Evolutionary conservation across 257 asterid genomes (phyloP), one percentile per base, ranked within the genome.

Genomic region (Solanum pennellii): DNA sequence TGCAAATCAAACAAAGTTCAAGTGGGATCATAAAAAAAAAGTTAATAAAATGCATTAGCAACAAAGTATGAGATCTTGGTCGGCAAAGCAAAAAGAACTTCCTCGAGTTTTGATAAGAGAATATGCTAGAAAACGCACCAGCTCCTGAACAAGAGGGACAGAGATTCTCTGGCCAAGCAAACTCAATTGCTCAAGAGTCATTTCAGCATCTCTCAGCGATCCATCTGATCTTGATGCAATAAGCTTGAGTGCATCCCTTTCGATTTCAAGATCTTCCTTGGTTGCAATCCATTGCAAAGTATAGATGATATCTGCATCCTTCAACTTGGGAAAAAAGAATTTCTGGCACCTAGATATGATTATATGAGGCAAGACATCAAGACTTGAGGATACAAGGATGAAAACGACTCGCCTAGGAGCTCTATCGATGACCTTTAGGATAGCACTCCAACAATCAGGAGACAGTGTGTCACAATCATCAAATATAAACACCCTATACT

Each of bases 151-250:
- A 86, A 93, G 90, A 84, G 96, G 90, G 52, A 93, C 92, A 41
- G 98, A 92, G 86, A 96, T 91, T 90, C 91, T 94, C 93, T 91
- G 95, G 76, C 99, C 99, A 7, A 96, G 94, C 88, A 96, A 92
- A 88, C 98, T 93, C 92, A 96, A 84, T 85, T 96, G 98, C 74
- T 95, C 99, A 73, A 96, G 91, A 44, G 99, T 96, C 99, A 95
- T 96, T 93, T 96, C 99, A 42, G 98, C 99, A 86, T 96, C 99
- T 84, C 98, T 93, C 87, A 96, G 86, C 62, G 99, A 96, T 87
- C 99, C 99, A 85, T 95, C 95, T 23, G 98, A 95, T 87, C 94
- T 94, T 49, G 98, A 94, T 35, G 99, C 96, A 88, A 94, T 93
- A 85, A 96, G 98, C 92, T 96, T 96, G 88, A 95, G 88, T 13